These are phyloP conservation scores for Stachybotrys elegans DNA, from an alignment of 2,329 filamentous ascomycete genomes.

Conservation along the genomic window DNA sequence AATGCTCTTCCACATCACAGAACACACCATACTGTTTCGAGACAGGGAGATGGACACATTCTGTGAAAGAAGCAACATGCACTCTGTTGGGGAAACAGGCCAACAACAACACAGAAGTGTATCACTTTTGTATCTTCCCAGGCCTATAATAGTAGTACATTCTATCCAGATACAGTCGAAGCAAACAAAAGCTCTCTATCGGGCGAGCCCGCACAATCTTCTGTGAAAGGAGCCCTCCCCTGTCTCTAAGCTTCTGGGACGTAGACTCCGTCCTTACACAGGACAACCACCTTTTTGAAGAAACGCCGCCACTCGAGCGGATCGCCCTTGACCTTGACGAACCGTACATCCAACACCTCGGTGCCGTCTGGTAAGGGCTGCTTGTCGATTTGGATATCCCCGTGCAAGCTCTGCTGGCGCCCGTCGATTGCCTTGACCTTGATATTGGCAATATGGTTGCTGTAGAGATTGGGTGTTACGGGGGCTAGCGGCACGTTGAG, in stretches of 20 bases:
- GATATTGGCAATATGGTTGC: conserved; percentile 57
- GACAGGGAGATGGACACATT: no score
- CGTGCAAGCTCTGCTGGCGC: conserved; percentile 66
- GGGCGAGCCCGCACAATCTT: no score
- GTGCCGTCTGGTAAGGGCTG: conserved; percentile 49
- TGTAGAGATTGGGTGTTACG: conserved; percentile 38
- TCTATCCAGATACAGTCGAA: no score
- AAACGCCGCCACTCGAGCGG: conserved; percentile 94
- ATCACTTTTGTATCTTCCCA: no score
- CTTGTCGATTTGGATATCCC: conserved; percentile 69
- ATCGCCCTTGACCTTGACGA: conserved; percentile 93
- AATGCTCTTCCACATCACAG: no score
- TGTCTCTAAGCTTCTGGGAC: conserved; percentile 34
- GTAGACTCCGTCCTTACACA: conserved; percentile 82
- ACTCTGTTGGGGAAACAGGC: no score
- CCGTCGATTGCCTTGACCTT: conserved; percentile 72
- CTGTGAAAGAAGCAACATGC: no score
- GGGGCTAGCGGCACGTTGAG: conserved; percentile 73
- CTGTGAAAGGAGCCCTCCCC: conserved; percentile 11
- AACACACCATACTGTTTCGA: no score
- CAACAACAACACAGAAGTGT: no score
- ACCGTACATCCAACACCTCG: conserved; percentile 77
- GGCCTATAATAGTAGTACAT: no score
- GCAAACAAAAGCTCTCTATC: no score
- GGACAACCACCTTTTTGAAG: conserved; percentile 89